phyloP scores from a whole-genome alignment of 805 yeast genomes.

The Ogataea nonfermentans region DNA sequence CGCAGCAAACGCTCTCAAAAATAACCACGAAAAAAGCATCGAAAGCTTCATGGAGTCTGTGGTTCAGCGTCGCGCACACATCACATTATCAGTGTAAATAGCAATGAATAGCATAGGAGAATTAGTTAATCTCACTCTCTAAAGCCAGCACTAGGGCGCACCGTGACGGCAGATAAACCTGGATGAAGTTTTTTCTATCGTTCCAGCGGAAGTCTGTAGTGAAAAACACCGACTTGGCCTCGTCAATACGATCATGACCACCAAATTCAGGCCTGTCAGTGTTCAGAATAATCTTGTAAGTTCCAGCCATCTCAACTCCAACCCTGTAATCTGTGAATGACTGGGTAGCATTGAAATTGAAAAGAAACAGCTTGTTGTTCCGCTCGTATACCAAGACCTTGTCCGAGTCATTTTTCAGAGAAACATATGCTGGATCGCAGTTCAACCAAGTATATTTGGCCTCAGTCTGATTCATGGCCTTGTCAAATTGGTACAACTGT shows the following conservation, averaged over 20 bases:
- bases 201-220: constrained; percentile 84
- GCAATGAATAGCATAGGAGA: constrained; percentile 4
- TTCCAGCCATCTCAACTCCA: constrained; percentile 83
- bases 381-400: constrained; percentile 88
- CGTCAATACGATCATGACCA: constrained; percentile 76
- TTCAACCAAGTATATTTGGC: constrained; percentile 67
- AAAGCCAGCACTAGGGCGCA: constrained; percentile 59
- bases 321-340: constrained; percentile 84
- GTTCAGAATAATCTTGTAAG: constrained; percentile 70
- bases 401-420: constrained; percentile 85
- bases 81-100: constrained; percentile 4
- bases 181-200: constrained; percentile 67
- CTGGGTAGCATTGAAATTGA: constrained; percentile 85
- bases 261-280: constrained; percentile 72
- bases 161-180: constrained; percentile 81
- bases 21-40: constrained; percentile 19
- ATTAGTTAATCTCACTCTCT: constrained; percentile 26
- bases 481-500: constrained; percentile 77
- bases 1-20: constrained; percentile 21
- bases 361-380: constrained; percentile 77
- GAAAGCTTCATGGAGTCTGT: constrained; percentile 28
- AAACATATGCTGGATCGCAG: constrained; percentile 73
- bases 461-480: constrained; percentile 79
- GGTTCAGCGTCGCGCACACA: constrained; percentile 7
- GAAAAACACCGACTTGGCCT: constrained; percentile 49